A percentile compares a stretch with the other conserved stretches of the same genome.
These are phyloP conservation scores for Poronia punctata DNA, from an alignment of 495 filamentous ascomycete genomes.

Conservation along the genomic window DNA sequence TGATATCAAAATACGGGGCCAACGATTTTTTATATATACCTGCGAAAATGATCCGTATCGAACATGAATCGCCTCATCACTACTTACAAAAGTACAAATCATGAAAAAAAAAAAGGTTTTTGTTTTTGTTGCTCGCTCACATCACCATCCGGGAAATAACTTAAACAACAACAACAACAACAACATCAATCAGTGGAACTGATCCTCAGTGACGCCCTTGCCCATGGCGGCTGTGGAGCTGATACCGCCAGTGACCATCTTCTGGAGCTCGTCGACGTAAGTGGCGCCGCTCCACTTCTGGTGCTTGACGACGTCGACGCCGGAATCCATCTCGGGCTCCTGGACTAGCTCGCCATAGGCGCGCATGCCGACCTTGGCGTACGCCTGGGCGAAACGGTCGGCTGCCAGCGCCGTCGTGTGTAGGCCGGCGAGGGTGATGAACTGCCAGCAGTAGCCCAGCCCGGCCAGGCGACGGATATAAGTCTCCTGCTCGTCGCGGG, in stretches of 20 bases:
- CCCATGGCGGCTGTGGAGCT: conserved; percentile 93
- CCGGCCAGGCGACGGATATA: conserved; percentile 84
- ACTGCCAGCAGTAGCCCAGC: conserved; percentile 98
- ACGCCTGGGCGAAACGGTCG: conserved; percentile 81
- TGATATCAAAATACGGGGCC: too few species aligned
- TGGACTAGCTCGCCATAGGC: conserved; percentile 96
- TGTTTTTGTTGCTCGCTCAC: too few species aligned
- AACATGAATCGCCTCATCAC: too few species aligned
- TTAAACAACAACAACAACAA: too few species aligned
- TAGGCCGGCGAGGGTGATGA: conserved; percentile 97
- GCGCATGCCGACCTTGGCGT: conserved; percentile 76
- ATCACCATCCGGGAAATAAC: too few species aligned
- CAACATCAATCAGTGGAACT: conserved; percentile 53
- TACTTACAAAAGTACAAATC: too few species aligned
- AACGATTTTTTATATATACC: too few species aligned
- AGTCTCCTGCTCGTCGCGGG: conserved; percentile 85
- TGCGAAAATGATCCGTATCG: too few species aligned
- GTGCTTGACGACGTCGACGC: conserved; percentile 92
- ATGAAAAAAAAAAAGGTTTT: too few species aligned
- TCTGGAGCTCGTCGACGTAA: conserved; percentile 87
- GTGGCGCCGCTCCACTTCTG: conserved; percentile 98
- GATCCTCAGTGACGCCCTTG: conserved; percentile 94
- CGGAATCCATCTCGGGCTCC: conserved; percentile 88
- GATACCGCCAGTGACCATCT: conserved; percentile 95
- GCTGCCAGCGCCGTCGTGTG: conserved; percentile 91